Evolutionary conservation across 139 green algal genomes (phyloP).

Genomic region (Mesostigma viride): DNA sequence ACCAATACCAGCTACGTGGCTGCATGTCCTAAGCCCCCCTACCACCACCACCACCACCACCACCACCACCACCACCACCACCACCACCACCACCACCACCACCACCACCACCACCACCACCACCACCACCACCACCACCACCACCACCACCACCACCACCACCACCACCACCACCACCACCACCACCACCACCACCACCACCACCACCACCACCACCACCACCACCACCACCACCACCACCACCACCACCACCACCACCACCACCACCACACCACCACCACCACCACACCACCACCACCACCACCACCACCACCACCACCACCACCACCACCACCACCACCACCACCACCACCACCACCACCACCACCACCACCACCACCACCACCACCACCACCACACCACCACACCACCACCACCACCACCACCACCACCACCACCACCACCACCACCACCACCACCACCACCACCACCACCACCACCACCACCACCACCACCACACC

Average conservation of each 20-base stretch:
- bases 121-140: constrained; percentile 1
- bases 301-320: not conserved
- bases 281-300: constrained; percentile 1
- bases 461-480: not conserved
- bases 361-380: not conserved
- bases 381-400: not conserved
- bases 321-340: constrained; percentile 1
- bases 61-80: constrained; percentile 1
- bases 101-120: constrained; percentile 1
- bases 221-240: constrained; percentile 1
- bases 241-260: not conserved
- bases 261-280: too few species aligned
- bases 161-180: constrained; percentile 1
- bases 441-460: constrained; percentile 1
- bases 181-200: constrained; percentile 1
- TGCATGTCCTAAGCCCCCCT: not conserved
- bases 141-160: not conserved
- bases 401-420: not conserved
- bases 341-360: constrained; percentile 1
- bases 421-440: constrained; percentile 1
- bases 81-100: not conserved
- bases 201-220: not conserved
- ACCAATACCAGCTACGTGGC: not conserved
- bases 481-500: constrained; percentile 1
- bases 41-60: not conserved